phyloP scores from a whole-genome alignment of 306 rosid species.

The Hippophae gyantsensis region DNA sequence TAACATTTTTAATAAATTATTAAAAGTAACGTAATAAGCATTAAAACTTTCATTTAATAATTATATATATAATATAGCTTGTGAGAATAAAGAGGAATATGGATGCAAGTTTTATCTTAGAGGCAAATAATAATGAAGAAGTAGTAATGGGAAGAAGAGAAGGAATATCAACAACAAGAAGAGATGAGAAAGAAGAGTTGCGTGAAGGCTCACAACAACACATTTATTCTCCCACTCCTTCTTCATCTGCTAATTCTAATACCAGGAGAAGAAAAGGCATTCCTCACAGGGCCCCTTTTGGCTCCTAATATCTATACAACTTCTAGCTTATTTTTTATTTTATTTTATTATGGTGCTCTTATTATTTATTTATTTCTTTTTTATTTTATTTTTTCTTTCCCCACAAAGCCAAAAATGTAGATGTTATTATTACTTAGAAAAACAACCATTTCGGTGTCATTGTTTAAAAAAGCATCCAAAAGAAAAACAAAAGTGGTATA shows the following conservation, averaged over 20 bases:
- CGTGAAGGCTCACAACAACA: constrained; percentile 33
- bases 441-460: no score
- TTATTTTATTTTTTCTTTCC: no score
- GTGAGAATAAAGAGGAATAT: constrained; percentile 41
- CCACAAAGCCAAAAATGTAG: no score
- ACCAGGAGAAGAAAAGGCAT: constrained; percentile 67
- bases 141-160: constrained; percentile 27
- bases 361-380: no score
- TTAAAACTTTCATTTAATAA: no score
- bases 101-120: constrained; percentile 30
- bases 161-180: constrained; percentile 29
- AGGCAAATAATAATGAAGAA: constrained; percentile 37
- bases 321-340: constrained; percentile 34
- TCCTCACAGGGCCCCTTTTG: constrained; percentile 66
- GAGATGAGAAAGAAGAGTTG: constrained; percentile 29
- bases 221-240: constrained; percentile 15
- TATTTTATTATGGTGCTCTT: no score
- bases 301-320: constrained; percentile 30
- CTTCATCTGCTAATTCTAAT: constrained; percentile 30
- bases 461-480: no score
- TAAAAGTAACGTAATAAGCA: no score
- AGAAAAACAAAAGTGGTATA: no score
- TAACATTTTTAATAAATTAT: no score
- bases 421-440: no score
- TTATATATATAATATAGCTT: constrained; percentile 16